Evolutionary conservation across 805 yeast genomes (phyloP).

Genomic region (Zygoascus ofunaensis): DNA sequence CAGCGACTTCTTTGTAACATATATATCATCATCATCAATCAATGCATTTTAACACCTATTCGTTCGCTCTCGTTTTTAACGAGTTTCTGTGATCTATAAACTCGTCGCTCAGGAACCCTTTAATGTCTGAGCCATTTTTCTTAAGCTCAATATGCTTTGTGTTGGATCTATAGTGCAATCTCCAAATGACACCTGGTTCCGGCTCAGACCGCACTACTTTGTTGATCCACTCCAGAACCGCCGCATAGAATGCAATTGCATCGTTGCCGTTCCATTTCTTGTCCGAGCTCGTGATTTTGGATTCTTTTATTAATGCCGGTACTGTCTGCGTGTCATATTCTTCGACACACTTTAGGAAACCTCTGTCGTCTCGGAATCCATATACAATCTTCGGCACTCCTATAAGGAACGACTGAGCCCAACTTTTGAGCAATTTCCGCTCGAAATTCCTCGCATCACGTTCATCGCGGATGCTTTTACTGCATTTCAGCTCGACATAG

Average conservation of each 20-base stretch:
- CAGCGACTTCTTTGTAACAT: too few relatives aligned
- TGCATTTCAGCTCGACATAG: slow-evolving; percentile 79
- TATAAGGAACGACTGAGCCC: slow-evolving; percentile 89
- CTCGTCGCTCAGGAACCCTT: not conserved
- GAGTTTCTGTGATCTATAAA: not conserved
- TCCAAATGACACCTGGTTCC: slow-evolving; percentile 40
- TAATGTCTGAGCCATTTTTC: not conserved
- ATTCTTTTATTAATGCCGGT: slow-evolving; percentile 37
- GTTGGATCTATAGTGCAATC: slow-evolving; percentile 47
- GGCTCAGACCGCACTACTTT: slow-evolving; percentile 42
- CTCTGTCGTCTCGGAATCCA: slow-evolving; percentile 75
- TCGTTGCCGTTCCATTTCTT: slow-evolving; percentile 58
- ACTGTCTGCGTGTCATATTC: slow-evolving; percentile 68
- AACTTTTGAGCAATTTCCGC: slow-evolving; percentile 62
- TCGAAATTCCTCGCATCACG: slow-evolving; percentile 61
- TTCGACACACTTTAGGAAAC: slow-evolving; percentile 60
- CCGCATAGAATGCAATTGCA: slow-evolving; percentile 79
- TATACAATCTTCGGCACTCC: slow-evolving; percentile 76
- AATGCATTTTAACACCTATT: too few relatives aligned
- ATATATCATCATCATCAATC: too few relatives aligned
- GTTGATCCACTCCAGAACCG: slow-evolving; percentile 69
- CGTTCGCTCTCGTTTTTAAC: too few relatives aligned
- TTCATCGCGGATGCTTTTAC: slow-evolving; percentile 45
- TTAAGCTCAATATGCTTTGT: slow-evolving; percentile 44
- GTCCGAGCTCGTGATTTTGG: slow-evolving; percentile 12